Evolutionary conservation across 305 asterid species (phyloP), one percentile per base, ranked within the genome.

Genomic region (Fraxinus albicans): DNA sequence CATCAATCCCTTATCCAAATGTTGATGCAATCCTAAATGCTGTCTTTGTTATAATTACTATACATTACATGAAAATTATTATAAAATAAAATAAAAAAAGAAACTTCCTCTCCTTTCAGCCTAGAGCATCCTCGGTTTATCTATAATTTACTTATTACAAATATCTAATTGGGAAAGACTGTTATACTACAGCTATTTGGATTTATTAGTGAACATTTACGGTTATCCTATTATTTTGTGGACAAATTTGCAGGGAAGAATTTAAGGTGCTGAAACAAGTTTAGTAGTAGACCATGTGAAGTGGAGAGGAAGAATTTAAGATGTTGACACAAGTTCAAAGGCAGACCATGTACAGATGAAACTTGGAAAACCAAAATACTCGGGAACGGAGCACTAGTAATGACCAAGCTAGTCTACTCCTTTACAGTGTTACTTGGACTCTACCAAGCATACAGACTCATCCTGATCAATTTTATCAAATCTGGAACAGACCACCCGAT

Each of bases 261-360:
- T 38, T 73, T 70, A 79, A 76, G 77, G 83, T 75, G 76, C 85
- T 50, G 81, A 38, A 75, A 35, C 47, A 58, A 75, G 44, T 36
- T 19, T n/a, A 21, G 42, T 79, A 65, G 44, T 79, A 74, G 72
- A 42, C 67, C 47, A 80, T 63, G 72, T 63, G 69, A 77, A 5
- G 13, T 0, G 53, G 25, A 33, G 60, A 65, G 6, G 35, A 78
- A 69, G 25, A 81, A 63, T 38, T 60, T 70, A 79, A 76, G 77
- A 79, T 53, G 78, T 83, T 50, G 81, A 38, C 29, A 55, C 47
- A 81, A 75, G 34, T 25, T 34, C 44, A 21, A 58, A 76, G 42
- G 44, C 82, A 74, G 72, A 42, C 67, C 47, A 80, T 63, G 72
- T 63, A 63, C 72, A 63, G 33, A 63, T 63, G 29, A 63, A 63